These are phyloP conservation scores for Pseudoneurospora amorphoporcata DNA, from an alignment of 495 filamentous ascomycete species.

Conservation along the genomic window DNA sequence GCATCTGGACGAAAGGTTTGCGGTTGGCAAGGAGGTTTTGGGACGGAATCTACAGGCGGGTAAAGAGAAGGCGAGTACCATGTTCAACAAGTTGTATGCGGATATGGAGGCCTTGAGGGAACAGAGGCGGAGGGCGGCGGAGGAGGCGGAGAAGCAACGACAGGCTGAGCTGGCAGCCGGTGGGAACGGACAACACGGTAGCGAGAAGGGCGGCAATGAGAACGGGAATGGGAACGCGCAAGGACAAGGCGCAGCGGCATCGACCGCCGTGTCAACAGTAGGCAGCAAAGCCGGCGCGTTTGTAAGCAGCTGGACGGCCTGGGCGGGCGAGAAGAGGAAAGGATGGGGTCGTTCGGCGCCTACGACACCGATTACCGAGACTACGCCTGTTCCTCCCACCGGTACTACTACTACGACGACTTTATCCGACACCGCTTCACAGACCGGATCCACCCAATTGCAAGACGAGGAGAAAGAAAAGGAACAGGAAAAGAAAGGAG, in stretches of 20 bases:
- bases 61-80: slow-evolving; percentile 69
- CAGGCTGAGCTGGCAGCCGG: slow-evolving; percentile 13
- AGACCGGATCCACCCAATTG: not conserved
- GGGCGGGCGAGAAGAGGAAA: slow-evolving; percentile 85
- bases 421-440: not conserved
- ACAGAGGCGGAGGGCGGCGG: slow-evolving; percentile 60
- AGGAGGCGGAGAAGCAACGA: slow-evolving; percentile 39
- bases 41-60: slow-evolving; percentile 73
- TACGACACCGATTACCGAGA: not conserved
- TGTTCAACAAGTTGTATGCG: slow-evolving; percentile 78
- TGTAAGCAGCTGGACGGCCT: slow-evolving; percentile 86
- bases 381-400: not conserved
- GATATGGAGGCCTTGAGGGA: slow-evolving; percentile 83
- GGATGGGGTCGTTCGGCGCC: slow-evolving; percentile 39
- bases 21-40: slow-evolving; percentile 64
- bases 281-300: slow-evolving; percentile 74
- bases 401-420: not conserved
- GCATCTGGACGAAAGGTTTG: slow-evolving; percentile 77
- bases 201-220: slow-evolving; percentile 2
- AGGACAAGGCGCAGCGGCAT: slow-evolving; percentile 53
- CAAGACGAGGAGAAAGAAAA: not conserved
- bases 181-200: slow-evolving; percentile 13
- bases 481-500: not conserved
- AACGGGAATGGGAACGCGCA: slow-evolving; percentile 23
- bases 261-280: slow-evolving; percentile 52